Evolutionary conservation across 1,284 basidiomycete genomes (phyloP).

Genomic region (Ceratobasidium theobromae): DNA sequence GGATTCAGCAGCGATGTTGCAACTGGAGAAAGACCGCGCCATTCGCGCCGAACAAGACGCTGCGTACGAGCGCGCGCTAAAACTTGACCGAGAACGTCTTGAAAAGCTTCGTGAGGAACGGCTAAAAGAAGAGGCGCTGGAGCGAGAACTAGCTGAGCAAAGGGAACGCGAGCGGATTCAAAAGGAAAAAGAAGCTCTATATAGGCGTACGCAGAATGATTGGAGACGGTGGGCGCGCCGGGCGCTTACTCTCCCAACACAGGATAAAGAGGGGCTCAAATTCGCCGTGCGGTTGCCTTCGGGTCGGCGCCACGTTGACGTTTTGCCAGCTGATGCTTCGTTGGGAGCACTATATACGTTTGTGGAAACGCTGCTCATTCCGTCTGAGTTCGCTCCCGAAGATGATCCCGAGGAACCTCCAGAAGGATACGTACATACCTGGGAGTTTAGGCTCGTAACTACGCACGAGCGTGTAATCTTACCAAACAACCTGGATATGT

Average conservation of each 20-base stretch:
- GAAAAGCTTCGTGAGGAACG: background rate
- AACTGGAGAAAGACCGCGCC: constrained; percentile 2
- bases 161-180: background rate
- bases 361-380: constrained; percentile 21
- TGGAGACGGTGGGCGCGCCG: constrained; percentile 31
- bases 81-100: background rate
- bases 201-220: background rate
- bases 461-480: background rate
- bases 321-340: background rate
- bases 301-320: background rate
- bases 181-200: background rate
- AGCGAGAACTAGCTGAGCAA: background rate
- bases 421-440: constrained; percentile 5
- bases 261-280: background rate
- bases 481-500: background rate
- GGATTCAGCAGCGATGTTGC: background rate
- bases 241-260: background rate
- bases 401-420: constrained; percentile 22
- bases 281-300: constrained; percentile 18
- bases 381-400: background rate
- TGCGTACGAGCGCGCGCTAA: background rate
- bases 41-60: constrained; percentile 29
- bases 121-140: background rate
- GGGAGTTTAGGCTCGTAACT: constrained; percentile 2
- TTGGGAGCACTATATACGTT: constrained; percentile 3